Conservation (phyloP, 1,139 yeast genomes). For the Candida labiduridarum region DNA sequence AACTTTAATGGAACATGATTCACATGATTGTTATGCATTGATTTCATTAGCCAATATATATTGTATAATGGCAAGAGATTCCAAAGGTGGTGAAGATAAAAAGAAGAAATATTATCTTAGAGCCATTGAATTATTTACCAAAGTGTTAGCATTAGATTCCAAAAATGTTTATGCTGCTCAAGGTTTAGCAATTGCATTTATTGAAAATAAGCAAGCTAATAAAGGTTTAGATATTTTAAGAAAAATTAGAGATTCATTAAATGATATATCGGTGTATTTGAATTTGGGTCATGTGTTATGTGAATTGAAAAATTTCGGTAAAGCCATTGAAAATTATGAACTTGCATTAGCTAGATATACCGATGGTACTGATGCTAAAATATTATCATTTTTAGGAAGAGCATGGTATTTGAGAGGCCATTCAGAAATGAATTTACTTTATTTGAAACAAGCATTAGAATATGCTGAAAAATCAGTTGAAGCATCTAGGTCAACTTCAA, state of each 20-base stretch:
- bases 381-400: slow-evolving; percentile 76
- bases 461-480: slow-evolving; percentile 61
- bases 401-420: slow-evolving; percentile 89
- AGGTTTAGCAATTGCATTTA: slow-evolving; percentile 91
- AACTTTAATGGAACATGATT: slow-evolving; percentile 77
- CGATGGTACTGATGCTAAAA: slow-evolving; percentile 62
- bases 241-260: slow-evolving; percentile 86
- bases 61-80: slow-evolving; percentile 78
- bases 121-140: slow-evolving; percentile 88
- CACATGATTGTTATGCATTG: slow-evolving; percentile 88
- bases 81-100: slow-evolving; percentile 61
- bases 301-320: slow-evolving; percentile 79
- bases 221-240: slow-evolving; percentile 85
- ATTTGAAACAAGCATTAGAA: slow-evolving; percentile 62
- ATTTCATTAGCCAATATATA: slow-evolving; percentile 90
- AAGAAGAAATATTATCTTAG: slow-evolving; percentile 78
- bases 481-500: slow-evolving; percentile 39
- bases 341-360: slow-evolving; percentile 71
- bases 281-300: slow-evolving; percentile 87
- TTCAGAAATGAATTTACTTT: slow-evolving; percentile 63
- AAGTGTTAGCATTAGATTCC: slow-evolving; percentile 83
- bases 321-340: slow-evolving; percentile 89
- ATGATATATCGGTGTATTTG: slow-evolving; percentile 79
- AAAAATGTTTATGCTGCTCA: slow-evolving; percentile 95
- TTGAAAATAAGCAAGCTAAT: slow-evolving; percentile 77